phyloP scores from a whole-genome alignment of 2,329 filamentous ascomycete species.

The Pyricularia sp. region DNA sequence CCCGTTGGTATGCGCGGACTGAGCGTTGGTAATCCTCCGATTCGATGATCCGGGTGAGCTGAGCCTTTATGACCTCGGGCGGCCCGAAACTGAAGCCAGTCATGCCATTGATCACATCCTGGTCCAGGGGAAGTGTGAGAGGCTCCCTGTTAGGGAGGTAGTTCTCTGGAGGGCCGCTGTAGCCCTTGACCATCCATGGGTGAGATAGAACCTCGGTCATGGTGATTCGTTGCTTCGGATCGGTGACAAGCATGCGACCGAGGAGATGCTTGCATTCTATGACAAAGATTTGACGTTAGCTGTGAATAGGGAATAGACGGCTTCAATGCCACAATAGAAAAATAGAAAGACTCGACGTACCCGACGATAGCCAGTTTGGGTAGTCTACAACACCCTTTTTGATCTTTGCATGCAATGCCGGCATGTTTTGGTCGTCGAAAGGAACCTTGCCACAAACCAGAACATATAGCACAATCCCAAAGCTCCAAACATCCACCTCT shows the following conservation, averaged over 20 bases:
- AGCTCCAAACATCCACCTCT: slow-evolving; percentile 97
- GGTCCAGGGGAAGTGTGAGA: slow-evolving; percentile 70
- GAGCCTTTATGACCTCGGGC: slow-evolving; percentile 66
- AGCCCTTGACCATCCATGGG: slow-evolving; percentile 92
- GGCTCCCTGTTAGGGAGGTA: slow-evolving; percentile 74
- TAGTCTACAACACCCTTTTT: slow-evolving; percentile 96
- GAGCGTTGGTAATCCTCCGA: slow-evolving; percentile 90
- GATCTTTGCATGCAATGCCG: slow-evolving; percentile 93
- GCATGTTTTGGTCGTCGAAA: slow-evolving; percentile 99
- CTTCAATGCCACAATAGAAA: background rate
- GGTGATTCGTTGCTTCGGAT: slow-evolving; percentile 73
- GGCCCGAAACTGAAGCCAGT: slow-evolving; percentile 95
- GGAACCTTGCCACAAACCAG: slow-evolving; percentile 95
- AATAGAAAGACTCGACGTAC: slow-evolving; percentile 29
- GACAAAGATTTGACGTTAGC: background rate
- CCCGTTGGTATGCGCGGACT: slow-evolving; percentile 56
- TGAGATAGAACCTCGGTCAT: slow-evolving; percentile 89
- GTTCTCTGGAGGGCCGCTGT: slow-evolving; percentile 75
- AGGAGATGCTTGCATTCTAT: slow-evolving; percentile 88
- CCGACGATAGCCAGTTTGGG: slow-evolving; percentile 79
- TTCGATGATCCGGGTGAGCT: slow-evolving; percentile 75
- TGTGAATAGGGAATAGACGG: background rate
- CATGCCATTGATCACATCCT: slow-evolving; percentile 80
- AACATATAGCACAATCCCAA: slow-evolving; percentile 94
- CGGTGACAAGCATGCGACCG: slow-evolving; percentile 89